Conservation (phyloP, 2,329 filamentous ascomycete species). For the Botrytis porri region DNA sequence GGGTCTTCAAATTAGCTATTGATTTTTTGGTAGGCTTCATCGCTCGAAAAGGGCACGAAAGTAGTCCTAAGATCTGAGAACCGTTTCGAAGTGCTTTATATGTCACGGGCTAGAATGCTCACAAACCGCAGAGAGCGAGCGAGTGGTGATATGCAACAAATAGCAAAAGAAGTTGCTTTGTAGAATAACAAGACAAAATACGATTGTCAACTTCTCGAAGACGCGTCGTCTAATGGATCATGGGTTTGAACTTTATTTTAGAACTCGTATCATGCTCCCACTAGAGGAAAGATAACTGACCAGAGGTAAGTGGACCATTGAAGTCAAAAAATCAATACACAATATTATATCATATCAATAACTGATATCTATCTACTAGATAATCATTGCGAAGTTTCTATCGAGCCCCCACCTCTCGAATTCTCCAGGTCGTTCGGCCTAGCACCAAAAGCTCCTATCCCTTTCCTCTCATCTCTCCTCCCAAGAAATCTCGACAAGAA, state of each 20-base stretch:
- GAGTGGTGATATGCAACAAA: neutral
- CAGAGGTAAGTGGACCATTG: neutral
- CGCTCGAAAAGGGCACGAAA: neutral
- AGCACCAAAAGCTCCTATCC: neutral
- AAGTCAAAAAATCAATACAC: neutral
- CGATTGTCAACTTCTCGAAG: neutral
- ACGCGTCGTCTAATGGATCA: too few species aligned
- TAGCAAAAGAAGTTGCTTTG: neutral
- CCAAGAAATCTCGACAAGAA: slow-evolving; percentile 17
- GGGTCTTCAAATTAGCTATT: too few species aligned
- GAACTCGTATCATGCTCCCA: neutral
- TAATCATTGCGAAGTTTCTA: neutral
- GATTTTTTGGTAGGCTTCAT: neutral
- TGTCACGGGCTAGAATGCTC: neutral
- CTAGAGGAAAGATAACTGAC: neutral
- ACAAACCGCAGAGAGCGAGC: too few species aligned
- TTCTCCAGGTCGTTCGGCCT: slow-evolving; percentile 1
- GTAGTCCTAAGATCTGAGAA: neutral
- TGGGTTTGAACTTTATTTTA: too few species aligned
- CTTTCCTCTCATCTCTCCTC: slow-evolving; percentile 17
- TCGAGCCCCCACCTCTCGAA: neutral
- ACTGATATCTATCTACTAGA: neutral
- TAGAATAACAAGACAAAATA: neutral
- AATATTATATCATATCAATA: neutral
- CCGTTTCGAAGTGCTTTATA: neutral